Evolutionary conservation across 73 alveolate species (phyloP), one percentile per base, ranked within the genome.

Genomic region (Blepharisma stoltei): DNA sequence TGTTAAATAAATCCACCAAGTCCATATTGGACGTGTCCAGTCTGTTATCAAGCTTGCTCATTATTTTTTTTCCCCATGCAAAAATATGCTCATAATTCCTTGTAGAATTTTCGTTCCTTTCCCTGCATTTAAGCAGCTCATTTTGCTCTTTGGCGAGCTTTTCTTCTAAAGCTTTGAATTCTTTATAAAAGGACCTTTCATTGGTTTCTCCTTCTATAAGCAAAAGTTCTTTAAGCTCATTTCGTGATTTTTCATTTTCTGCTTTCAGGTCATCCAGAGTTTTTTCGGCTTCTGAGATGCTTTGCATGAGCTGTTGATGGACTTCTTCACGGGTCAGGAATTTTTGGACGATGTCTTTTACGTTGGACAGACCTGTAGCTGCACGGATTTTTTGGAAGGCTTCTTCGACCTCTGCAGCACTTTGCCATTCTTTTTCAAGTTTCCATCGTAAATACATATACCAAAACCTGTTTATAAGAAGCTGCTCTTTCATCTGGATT

Each of bases 401-500:
- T 20, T 85, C 84, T 68, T 92, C 98, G 9, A 92, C 92, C 38
- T 83, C 78, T 1, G 55, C 88, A 48, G 93, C 88, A 50, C 90
- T 83, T 25, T 85, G 83, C 96, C 86, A 87, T 54, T 92, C 98
- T 84, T 88, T 92, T 84, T 92, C 95, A 90, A 92, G 92, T 80
- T 89, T 92, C 88, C 90, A 83, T 50, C 90, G 83, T 71, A 92
- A 77, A 55, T 89, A 83, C 4, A 90, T 73, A 80, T 90, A 84
- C 84, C 94, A 87, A 21, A 92, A 83, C 55, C 87, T 89, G 50
- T 92, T 83, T 14, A 82, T 80, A 75, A 83, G 86, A 18, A 92
- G 77, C 53, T 77, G 54, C 70, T 87, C 88, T 73, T 96, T 82
- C 95, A 93, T 86, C 44, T 90, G 87, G 67, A 81, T 84, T 71